Evolutionary conservation across 1,284 basidiomycete genomes (phyloP), one percentile per base, ranked within the genome.

Genomic region (Lignosus rhinocerotis): DNA sequence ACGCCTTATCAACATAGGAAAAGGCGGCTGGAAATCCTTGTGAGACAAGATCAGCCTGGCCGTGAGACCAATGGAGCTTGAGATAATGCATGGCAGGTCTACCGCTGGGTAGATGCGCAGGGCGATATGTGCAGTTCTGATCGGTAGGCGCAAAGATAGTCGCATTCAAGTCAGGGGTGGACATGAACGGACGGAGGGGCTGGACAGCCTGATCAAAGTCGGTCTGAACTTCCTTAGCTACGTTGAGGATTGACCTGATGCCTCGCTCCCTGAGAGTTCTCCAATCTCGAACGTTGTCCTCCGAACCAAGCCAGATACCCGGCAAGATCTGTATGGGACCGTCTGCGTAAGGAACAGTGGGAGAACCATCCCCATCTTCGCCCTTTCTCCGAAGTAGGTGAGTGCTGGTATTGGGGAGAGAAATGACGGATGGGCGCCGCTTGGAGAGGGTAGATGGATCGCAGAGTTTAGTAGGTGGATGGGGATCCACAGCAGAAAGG

Each of bases 51-150:
- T 96, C 90, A 56, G 88, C 81, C 75, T 96, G 92, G 30, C 93
- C 94, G 73, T 98, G 96, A 36, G 93, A 95, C 96, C 96, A 98
- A 51, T 86, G 84, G 31, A 98, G 82, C 75, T 97, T 96, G 73
- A 94, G 86, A 72, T 98, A 98, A 70, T 94, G 86, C 78, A 96
- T 84, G 21, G 81, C 81, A 0, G 92, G 92, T 63, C 91, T 80
- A 49, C 86, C 88, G 48, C 78, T 84, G 25, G 82, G 76, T 9
- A 81, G 70, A 71, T 91, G 84, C 1, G 87, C 78, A 16, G 86
- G 85, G 65, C 85, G 83, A 70, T 84, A 88, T 9, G 83, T 84
- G 16, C 80, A 71, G 30, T 80, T 71, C 11, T 73, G 44, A 32
- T 74, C 69, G 30, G 66, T 72, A 2, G 67, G 47, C 44, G 17